Base-by-base conservation (phyloP, 768 basidiomycete genomes). In the Boletus patriciae region DNA sequence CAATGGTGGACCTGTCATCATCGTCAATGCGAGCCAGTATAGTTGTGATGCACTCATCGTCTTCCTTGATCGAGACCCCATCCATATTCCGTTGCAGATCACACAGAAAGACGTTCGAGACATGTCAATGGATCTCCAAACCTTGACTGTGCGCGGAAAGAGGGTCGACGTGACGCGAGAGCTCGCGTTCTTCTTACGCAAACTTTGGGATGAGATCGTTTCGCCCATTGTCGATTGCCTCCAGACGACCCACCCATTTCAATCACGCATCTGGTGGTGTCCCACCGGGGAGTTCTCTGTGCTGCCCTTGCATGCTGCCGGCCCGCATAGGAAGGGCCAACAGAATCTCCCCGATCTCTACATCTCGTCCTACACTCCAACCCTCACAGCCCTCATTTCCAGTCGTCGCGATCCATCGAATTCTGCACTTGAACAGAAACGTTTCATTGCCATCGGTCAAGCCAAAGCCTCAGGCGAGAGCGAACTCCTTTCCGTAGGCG, bases 301-400 rank as follows among this genome's bases (percentile, higher is more conserved):
- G 4, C 36, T 66, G 4, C 69, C 62, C 5, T 21, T 68, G 6
- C 67, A 68, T 25, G 63, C 69, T 16, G 66, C 65, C 0, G 54
- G 60, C 33, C 36, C 50, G 2, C 58, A 57, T 42, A 21, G 47
- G 12, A 47, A 31, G 8, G 38, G 60, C 11, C 54, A 59, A 27
- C 27, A 38, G 8, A 47, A 38, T 50, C 47, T 62, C 55, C 46
- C 57, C 42, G 55, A 42, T 15, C 31, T 54, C 4, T 61, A 62
- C 31, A 42, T 58, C 27, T 61, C 63, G 12, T 64, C 63, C 15
- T 61, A 64, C 13, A 64, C 63, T 4, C 59, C 63, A 0, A 62
- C 50, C 3, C 15, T 64, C 21, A 45, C 36, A 1, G 49, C 63
- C 4, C 63, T 64, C 21, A 46, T 59, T 29, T 38, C 56, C 3